These are phyloP conservation scores for Chaetomium fimeti DNA, from an alignment of 495 filamentous ascomycete species.

Conservation along the genomic window DNA sequence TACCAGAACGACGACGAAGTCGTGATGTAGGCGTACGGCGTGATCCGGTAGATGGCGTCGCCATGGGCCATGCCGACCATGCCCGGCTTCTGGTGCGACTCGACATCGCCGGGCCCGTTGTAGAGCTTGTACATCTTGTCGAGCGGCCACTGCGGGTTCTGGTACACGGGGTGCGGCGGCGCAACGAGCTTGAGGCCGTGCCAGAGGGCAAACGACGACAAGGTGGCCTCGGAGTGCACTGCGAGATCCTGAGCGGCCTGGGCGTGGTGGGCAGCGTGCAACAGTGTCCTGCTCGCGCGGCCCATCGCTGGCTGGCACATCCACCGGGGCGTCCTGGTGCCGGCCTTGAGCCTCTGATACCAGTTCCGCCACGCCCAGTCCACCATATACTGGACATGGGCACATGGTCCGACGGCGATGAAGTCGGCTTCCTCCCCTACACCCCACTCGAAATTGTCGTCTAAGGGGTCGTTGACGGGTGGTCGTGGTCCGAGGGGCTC, in stretches of 20 bases:
- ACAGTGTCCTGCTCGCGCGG: conserved; percentile 5
- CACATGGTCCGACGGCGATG: conserved; percentile 5
- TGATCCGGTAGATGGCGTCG: neutral
- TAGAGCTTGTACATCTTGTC: conserved; percentile 12
- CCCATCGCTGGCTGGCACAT: conserved; percentile 17
- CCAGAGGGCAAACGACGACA: conserved; percentile 14
- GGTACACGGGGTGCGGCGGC: conserved; percentile 7
- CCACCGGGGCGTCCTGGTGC: conserved; percentile 5
- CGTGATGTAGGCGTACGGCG: conserved; percentile 5
- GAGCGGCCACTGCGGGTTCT: conserved; percentile 13
- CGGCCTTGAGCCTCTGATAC: conserved; percentile 4
- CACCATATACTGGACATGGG: neutral
- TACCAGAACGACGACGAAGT: conserved; percentile 10
- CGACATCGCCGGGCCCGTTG: conserved; percentile 3
- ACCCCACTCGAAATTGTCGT: conserved; percentile 13
- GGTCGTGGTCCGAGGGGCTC: conserved; percentile 7
- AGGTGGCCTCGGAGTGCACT: conserved; percentile 9
- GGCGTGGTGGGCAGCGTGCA: conserved; percentile 9
- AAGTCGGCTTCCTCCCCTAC: conserved; percentile 15
- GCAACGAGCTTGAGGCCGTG: conserved; percentile 12
- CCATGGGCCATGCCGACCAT: conserved; percentile 5
- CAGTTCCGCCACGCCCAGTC: conserved; percentile 12
- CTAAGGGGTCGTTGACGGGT: conserved; percentile 1
- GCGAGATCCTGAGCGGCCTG: conserved; percentile 4
- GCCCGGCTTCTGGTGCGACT: neutral